A percentile compares a stretch with the other conserved stretches of the same genome.
Evolutionary conservation across 2,329 filamentous ascomycete genomes (phyloP).

Genomic region (Albophoma yamanashiensis): DNA sequence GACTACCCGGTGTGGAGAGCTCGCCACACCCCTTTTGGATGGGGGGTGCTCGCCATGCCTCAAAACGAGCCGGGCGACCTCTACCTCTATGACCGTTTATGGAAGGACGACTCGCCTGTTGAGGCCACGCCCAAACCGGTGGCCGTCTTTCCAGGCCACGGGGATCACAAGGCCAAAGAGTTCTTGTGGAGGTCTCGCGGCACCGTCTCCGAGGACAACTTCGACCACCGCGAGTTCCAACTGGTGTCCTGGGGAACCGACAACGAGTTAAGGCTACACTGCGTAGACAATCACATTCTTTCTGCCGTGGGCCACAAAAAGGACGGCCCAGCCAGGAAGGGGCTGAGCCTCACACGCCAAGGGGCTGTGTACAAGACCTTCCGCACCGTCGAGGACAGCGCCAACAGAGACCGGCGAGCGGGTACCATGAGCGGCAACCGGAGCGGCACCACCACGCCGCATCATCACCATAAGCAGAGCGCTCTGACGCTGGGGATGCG

Average conservation of each 20-base stretch:
- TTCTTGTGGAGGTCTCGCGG: slow-evolving; percentile 84
- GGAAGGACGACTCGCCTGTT: slow-evolving; percentile 29
- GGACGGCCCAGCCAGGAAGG: slow-evolving; percentile 52
- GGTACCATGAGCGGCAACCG: slow-evolving; percentile 53
- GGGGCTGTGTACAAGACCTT: slow-evolving; percentile 82
- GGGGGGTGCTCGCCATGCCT: slow-evolving; percentile 80
- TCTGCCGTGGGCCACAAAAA: slow-evolving; percentile 63
- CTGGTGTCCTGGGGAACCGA: slow-evolving; percentile 89
- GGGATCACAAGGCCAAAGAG: slow-evolving; percentile 67
- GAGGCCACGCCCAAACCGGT: slow-evolving; percentile 38
- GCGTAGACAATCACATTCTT: slow-evolving; percentile 53
- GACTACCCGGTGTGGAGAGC: slow-evolving; percentile 86
- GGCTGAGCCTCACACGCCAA: slow-evolving; percentile 65
- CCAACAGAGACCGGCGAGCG: slow-evolving; percentile 45
- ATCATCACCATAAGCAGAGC: slow-evolving; percentile 32
- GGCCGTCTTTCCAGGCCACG: slow-evolving; percentile 49
- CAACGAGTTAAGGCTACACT: slow-evolving; percentile 69
- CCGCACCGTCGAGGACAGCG: slow-evolving; percentile 54
- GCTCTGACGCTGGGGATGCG: slow-evolving; percentile 33
- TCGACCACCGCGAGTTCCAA: slow-evolving; percentile 83
- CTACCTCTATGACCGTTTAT: slow-evolving; percentile 67
- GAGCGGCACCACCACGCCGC: slow-evolving; percentile 30
- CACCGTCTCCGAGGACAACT: slow-evolving; percentile 49
- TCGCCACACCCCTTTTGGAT: slow-evolving; percentile 81
- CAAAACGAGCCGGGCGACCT: slow-evolving; percentile 79